Percentiles rank a stretch among this genome's conserved stretches.
Evolutionary conservation across 148 eudicot species (phyloP).

Genomic region (Silene uniflora): DNA sequence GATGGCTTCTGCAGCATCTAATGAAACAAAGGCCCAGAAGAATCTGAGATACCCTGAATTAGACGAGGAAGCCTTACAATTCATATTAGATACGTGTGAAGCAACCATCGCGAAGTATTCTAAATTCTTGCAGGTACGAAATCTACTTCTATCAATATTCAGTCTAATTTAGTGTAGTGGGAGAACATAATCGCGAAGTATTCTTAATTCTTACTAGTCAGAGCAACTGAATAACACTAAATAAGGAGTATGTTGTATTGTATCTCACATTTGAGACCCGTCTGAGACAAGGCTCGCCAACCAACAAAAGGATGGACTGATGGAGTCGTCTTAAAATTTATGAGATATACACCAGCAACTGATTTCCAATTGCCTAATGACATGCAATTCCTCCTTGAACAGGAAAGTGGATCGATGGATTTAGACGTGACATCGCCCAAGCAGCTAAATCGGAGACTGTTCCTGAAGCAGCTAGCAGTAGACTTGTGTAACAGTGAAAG

Average conservation of each 20-base stretch:
- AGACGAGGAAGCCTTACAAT: conserved; percentile 80
- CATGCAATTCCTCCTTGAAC: conserved; percentile 11
- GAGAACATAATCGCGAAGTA: too few relatives aligned
- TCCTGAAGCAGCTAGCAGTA: conserved; percentile 88
- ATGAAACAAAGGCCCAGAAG: conserved; percentile 48
- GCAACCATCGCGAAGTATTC: conserved; percentile 76
- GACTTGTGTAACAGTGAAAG: conserved; percentile 87
- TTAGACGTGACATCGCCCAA: conserved; percentile 94
- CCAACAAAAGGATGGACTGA: too few relatives aligned
- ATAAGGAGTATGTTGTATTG: too few relatives aligned
- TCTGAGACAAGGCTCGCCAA: too few relatives aligned
- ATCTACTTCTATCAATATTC: background rate
- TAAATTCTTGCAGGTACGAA: conserved; percentile 78
- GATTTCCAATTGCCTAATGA: background rate
- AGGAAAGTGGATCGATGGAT: conserved; percentile 98
- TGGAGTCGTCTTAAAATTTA: too few relatives aligned
- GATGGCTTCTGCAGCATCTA: conserved; percentile 96
- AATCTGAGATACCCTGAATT: conserved; percentile 67
- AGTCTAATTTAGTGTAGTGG: background rate
- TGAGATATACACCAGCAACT: too few relatives aligned
- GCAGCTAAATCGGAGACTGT: conserved; percentile 79
- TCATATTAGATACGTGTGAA: conserved; percentile 78
- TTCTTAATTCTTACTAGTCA: too few relatives aligned
- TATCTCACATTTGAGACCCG: too few relatives aligned
- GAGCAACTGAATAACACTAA: too few relatives aligned